Conservation (phyloP, 2,329 filamentous ascomycete genomes). For the Lojkania enalia region DNA sequence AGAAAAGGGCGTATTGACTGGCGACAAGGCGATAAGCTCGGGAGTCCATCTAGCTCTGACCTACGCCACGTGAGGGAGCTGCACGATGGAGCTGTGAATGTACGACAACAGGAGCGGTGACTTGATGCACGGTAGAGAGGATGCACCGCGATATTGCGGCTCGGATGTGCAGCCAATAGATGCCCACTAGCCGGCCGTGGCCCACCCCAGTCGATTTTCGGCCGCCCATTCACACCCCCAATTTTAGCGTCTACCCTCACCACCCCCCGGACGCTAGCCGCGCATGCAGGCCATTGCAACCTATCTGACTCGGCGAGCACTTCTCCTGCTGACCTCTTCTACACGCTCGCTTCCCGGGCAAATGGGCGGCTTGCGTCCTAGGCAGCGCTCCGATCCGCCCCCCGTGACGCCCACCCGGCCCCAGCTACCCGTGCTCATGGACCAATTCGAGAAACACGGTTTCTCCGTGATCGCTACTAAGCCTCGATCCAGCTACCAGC, state of each 20-base stretch:
- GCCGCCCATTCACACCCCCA: constrained; percentile 16
- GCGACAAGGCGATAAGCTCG: constrained; percentile 21
- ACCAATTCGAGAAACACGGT: neutral
- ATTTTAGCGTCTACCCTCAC: constrained; percentile 15
- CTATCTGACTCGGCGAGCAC: constrained; percentile 11
- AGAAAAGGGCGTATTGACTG: too few relatives aligned
- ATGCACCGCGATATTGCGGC: constrained; percentile 21
- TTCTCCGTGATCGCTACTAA: neutral
- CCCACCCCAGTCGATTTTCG: neutral
- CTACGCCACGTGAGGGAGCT: constrained; percentile 16
- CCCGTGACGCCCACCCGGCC: neutral
- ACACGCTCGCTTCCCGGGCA: neutral
- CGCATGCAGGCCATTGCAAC: constrained; percentile 6
- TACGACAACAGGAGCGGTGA: constrained; percentile 8
- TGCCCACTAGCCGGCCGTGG: neutral
- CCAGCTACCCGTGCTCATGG: neutral
- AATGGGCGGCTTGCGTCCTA: neutral
- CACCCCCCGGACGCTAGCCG: constrained; percentile 9
- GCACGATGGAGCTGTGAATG: constrained; percentile 4
- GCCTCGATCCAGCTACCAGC: too few relatives aligned
- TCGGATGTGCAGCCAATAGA: constrained; percentile 19
- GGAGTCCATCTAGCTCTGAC: constrained; percentile 13
- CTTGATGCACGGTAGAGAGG: constrained; percentile 10
- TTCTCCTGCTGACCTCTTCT: constrained; percentile 3
- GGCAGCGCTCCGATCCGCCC: neutral